Evolutionary conservation across 2,329 filamentous ascomycete genomes (phyloP).

Genomic region (Botrytis galanthina): DNA sequence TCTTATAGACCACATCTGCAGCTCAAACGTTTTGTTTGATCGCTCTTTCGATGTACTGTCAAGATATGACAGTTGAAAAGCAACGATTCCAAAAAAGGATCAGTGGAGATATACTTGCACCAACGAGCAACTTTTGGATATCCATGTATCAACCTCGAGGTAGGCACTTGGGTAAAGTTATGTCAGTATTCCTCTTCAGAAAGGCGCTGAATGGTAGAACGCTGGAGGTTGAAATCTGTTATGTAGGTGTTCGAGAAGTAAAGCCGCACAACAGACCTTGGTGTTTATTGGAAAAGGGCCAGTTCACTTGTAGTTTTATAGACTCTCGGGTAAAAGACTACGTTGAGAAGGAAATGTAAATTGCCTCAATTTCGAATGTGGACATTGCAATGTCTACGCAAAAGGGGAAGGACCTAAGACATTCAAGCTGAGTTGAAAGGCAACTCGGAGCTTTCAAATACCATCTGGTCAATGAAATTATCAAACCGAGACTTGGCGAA

Average conservation of each 20-base stretch:
- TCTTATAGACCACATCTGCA: neutral
- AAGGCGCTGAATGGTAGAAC: neutral
- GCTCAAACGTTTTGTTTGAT: neutral
- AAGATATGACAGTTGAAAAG: neutral
- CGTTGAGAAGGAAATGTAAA: neutral
- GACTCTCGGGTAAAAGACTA: neutral
- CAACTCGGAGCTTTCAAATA: neutral
- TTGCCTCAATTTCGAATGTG: neutral
- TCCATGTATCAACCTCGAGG: neutral
- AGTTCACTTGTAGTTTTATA: neutral
- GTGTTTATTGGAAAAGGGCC: neutral
- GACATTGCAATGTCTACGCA: neutral
- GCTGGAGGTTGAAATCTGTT: neutral
- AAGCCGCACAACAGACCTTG: neutral
- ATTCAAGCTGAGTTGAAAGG: neutral
- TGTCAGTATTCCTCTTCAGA: neutral
- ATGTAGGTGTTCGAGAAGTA: neutral
- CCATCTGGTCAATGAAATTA: neutral
- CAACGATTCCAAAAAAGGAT: neutral
- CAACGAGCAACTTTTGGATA: neutral
- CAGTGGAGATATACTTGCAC: neutral
- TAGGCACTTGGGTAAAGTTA: neutral
- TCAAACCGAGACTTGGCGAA: neutral
- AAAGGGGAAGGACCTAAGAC: neutral
- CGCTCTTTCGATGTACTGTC: no score